Conservation (phyloP, 2,329 filamentous ascomycete species). For the Sporothrix curviconia region DNA sequence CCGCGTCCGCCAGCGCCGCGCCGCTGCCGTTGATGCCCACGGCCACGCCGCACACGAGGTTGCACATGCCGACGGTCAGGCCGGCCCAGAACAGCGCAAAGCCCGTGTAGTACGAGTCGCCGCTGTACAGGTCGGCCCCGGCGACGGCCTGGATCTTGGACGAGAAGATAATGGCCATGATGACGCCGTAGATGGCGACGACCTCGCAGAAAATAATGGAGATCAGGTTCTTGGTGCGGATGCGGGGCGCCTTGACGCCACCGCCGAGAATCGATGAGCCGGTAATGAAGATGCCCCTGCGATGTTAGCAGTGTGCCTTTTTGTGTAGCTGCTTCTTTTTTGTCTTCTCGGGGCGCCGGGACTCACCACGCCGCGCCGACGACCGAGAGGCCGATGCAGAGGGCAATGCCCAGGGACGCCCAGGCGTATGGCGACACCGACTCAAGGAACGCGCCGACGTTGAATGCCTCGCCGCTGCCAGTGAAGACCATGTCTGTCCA, state of each 20-base stretch:
- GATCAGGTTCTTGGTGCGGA: conserved; percentile 98
- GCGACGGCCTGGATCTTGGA: conserved; percentile 68
- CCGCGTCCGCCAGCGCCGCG: conserved; percentile 90
- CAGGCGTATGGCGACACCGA: conserved; percentile 89
- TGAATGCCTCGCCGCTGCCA: conserved; percentile 90
- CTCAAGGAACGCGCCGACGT: conserved; percentile 93
- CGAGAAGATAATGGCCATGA: conserved; percentile 98
- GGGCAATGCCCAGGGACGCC: conserved; percentile 81
- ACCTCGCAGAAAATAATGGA: conserved; percentile 99
- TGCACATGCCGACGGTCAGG: conserved; percentile 89
- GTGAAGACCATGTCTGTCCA: conserved; percentile 95
- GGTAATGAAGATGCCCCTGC: conserved; percentile 97
- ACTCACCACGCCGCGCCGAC: conserved; percentile 93
- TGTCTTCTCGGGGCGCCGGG: not conserved
- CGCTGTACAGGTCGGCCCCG: conserved; percentile 61
- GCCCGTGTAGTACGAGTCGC: conserved; percentile 84
- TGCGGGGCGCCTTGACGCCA: conserved; percentile 92
- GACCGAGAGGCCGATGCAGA: conserved; percentile 94
- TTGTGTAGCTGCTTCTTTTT: too few species aligned
- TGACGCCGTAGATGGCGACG: conserved; percentile 98
- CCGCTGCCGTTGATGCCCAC: conserved; percentile 98
- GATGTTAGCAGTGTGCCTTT: too few species aligned
- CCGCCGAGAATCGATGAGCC: conserved; percentile 95
- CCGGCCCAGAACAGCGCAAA: conserved; percentile 96
- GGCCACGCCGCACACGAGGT: conserved; percentile 89